Evolutionary conservation across 2,329 filamentous ascomycete genomes (phyloP).

Genomic region (Talaromyces sp.): DNA sequence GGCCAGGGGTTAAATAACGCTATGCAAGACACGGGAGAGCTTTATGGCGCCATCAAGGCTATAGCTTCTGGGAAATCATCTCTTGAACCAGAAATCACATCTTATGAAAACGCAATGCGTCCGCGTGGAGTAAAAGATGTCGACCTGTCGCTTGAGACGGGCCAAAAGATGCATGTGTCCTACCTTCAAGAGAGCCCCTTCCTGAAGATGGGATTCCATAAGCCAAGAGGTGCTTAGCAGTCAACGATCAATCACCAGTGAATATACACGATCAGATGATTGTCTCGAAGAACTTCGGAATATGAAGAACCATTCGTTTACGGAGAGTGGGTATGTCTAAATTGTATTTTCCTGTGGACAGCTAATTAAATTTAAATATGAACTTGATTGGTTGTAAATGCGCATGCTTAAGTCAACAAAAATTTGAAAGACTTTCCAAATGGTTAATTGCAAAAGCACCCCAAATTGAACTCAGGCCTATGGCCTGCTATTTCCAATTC

Average conservation of each 20-base stretch:
- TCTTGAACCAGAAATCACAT: background rate
- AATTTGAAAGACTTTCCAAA: background rate
- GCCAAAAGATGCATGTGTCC: slow-evolving; percentile 1
- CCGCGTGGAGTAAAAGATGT: slow-evolving; percentile 4
- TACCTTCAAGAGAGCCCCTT: slow-evolving; percentile 5
- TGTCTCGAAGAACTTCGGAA: background rate
- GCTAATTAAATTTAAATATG: no score
- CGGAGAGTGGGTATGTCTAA: no score
- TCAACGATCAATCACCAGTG: background rate
- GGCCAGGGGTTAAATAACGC: slow-evolving; percentile 9
- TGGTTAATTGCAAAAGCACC: no score
- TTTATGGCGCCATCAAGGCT: background rate
- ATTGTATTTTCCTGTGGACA: background rate
- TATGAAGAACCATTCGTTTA: background rate
- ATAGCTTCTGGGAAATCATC: background rate
- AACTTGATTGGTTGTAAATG: background rate
- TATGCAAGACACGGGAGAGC: slow-evolving; percentile 2
- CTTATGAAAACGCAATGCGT: slow-evolving; percentile 5
- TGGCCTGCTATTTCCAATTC: no score
- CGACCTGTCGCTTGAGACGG: slow-evolving; percentile 3
- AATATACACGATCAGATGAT: background rate
- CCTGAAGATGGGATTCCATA: slow-evolving; percentile 3
- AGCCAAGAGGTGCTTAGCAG: background rate
- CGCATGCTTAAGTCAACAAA: background rate
- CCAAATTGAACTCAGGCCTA: no score